These are phyloP conservation scores for Hypocrella siamensis DNA, from an alignment of 2,329 filamentous ascomycete genomes.

Conservation along the genomic window DNA sequence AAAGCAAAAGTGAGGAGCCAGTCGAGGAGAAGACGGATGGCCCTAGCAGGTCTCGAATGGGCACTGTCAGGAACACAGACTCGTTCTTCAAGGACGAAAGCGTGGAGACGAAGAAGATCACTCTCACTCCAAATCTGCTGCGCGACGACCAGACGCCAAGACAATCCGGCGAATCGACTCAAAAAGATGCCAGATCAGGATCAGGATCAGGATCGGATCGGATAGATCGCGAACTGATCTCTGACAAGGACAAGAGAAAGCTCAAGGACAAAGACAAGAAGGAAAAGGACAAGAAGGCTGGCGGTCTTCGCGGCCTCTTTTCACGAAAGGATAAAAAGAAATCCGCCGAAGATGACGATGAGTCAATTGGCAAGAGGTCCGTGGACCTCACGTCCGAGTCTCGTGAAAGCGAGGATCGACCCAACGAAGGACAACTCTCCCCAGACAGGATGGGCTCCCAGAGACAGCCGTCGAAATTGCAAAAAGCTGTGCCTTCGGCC, in stretches of 20 bases:
- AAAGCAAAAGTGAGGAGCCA: constrained; percentile 49
- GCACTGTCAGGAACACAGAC: constrained; percentile 79
- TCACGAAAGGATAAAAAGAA: constrained; percentile 47
- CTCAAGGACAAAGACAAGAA: constrained; percentile 59
- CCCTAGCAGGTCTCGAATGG: constrained; percentile 58
- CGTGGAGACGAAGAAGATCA: constrained; percentile 93
- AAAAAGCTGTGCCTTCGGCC: constrained; percentile 41
- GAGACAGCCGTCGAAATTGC: constrained; percentile 49
- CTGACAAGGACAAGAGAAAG: constrained; percentile 62
- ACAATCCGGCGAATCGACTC: constrained; percentile 31
- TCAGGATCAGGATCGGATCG: constrained; percentile 60
- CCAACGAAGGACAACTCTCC: constrained; percentile 23
- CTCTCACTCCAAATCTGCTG: constrained; percentile 80
- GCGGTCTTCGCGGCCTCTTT: constrained; percentile 43
- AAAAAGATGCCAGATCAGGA: constrained; percentile 35
- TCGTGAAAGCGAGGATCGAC: constrained; percentile 26
- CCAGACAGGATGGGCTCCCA: constrained; percentile 29
- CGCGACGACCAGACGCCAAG: constrained; percentile 56
- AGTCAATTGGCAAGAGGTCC: constrained; percentile 45
- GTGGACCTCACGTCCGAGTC: constrained; percentile 35
- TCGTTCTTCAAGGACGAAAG: constrained; percentile 96
- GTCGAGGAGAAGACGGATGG: constrained; percentile 38
- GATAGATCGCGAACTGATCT: constrained; percentile 32
- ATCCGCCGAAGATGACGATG: constrained; percentile 39
- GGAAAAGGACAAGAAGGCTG: constrained; percentile 51